Evolutionary conservation across 805 yeast genomes (phyloP).

Genomic region (Saccharomyces paradoxus): DNA sequence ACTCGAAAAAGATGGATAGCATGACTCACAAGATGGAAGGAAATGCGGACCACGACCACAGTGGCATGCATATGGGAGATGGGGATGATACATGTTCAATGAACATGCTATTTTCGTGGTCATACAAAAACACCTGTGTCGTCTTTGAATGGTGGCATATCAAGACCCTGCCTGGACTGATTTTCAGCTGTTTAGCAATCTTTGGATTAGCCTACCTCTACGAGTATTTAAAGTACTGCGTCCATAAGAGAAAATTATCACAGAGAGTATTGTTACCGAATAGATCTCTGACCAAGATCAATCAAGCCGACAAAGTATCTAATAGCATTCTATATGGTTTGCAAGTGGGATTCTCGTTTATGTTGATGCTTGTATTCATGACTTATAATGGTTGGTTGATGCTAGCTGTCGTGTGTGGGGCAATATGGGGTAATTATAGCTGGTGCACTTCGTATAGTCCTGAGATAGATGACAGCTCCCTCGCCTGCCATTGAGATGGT

Average conservation of each 20-base stretch:
- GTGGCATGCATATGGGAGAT: slow-evolving; percentile 19
- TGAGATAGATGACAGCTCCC: slow-evolving; percentile 6
- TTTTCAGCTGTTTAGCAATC: slow-evolving; percentile 45
- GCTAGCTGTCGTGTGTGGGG: slow-evolving; percentile 66
- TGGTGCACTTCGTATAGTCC: slow-evolving; percentile 39
- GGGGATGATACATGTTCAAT: slow-evolving; percentile 39
- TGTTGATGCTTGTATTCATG: slow-evolving; percentile 77
- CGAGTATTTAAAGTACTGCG: slow-evolving; percentile 38
- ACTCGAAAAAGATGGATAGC: neutral
- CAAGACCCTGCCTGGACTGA: slow-evolving; percentile 40
- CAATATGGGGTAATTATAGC: slow-evolving; percentile 55
- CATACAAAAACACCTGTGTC: slow-evolving; percentile 62
- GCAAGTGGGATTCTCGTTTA: slow-evolving; percentile 62
- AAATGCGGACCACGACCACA: slow-evolving; percentile 1
- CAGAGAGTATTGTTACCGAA: neutral
- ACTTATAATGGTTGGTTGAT: slow-evolving; percentile 81
- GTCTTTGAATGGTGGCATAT: slow-evolving; percentile 79
- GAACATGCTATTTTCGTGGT: slow-evolving; percentile 78
- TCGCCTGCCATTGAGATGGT: slow-evolving; percentile 20
- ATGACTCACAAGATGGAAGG: neutral
- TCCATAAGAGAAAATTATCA: slow-evolving; percentile 5
- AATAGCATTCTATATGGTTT: slow-evolving; percentile 47
- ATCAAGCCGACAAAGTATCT: slow-evolving; percentile 2
- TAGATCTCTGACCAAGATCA: neutral
- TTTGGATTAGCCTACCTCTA: slow-evolving; percentile 46